These are phyloP conservation scores for Colletotrichum acutatum DNA, from an alignment of 2,329 filamentous ascomycete species.

Conservation along the genomic window DNA sequence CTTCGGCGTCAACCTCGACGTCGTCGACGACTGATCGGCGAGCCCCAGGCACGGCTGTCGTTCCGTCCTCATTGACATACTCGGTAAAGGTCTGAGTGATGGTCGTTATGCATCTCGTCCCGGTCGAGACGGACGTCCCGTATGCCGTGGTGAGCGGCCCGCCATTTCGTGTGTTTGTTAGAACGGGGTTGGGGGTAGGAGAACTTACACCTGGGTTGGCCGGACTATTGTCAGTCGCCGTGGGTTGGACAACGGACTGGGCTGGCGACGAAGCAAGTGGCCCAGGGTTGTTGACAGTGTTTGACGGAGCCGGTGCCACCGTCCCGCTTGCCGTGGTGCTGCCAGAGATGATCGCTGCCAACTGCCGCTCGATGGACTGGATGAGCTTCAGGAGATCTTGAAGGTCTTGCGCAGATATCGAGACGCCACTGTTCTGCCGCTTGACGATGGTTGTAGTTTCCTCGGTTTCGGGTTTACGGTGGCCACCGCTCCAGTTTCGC, in stretches of 20 bases:
- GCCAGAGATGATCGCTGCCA: constrained; percentile 17
- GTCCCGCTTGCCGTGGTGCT: constrained; percentile 14
- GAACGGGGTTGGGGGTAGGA: constrained; percentile 23
- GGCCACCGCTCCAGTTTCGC: constrained; percentile 1
- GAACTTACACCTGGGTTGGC: constrained; percentile 13
- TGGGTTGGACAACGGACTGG: background rate
- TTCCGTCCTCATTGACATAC: constrained; percentile 30
- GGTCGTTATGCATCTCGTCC: constrained; percentile 31
- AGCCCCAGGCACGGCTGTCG: constrained; percentile 5
- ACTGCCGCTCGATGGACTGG: constrained; percentile 26
- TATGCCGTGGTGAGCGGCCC: constrained; percentile 20
- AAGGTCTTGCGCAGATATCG: constrained; percentile 12
- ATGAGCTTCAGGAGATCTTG: constrained; percentile 30
- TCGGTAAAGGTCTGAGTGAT: constrained; percentile 35
- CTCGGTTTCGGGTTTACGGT: constrained; percentile 6
- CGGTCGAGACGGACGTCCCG: constrained; percentile 20
- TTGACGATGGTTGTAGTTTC: constrained; percentile 5
- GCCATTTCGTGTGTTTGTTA: constrained; percentile 16
- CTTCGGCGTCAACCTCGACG: background rate
- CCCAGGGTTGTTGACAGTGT: constrained; percentile 2
- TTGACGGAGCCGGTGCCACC: background rate
- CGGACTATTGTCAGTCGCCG: background rate
- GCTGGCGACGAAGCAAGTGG: constrained; percentile 2
- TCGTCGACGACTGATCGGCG: constrained; percentile 4
- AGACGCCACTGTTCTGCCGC: constrained; percentile 13